Conservation (phyloP, 2,329 filamentous ascomycete genomes). For the Fusarium paranaense region DNA sequence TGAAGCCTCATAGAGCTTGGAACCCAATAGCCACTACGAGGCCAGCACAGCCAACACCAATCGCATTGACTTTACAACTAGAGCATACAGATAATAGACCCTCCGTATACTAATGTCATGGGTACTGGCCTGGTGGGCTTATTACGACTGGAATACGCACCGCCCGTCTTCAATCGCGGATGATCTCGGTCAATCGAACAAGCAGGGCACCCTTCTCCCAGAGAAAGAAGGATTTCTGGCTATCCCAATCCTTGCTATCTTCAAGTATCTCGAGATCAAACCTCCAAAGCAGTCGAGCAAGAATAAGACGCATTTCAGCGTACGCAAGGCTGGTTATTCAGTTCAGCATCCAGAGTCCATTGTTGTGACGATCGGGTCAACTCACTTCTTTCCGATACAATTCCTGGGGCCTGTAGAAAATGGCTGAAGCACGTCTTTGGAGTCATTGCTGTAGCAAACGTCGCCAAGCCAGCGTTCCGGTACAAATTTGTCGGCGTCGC, state of each 20-base stretch:
- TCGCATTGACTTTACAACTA: too few species aligned
- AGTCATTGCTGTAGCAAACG: not conserved
- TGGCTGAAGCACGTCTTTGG: slow-evolving; percentile 3
- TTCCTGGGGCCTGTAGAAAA: slow-evolving; percentile 18
- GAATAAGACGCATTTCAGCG: not conserved
- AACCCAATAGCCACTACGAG: too few species aligned
- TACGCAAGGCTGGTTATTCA: not conserved
- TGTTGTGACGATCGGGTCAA: not conserved
- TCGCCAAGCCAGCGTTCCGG: slow-evolving; percentile 18
- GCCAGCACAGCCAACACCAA: too few species aligned
- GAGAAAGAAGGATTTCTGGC: not conserved
- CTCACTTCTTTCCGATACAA: slow-evolving; percentile 21
- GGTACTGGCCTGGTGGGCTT: too few species aligned
- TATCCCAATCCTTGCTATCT: not conserved
- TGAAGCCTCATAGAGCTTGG: too few species aligned
- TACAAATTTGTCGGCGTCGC: slow-evolving; percentile 2
- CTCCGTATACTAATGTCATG: too few species aligned
- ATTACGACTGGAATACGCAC: too few species aligned
- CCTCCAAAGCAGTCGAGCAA: not conserved
- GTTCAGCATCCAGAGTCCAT: not conserved
- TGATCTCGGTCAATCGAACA: not conserved
- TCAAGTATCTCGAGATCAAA: not conserved
- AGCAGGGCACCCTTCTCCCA: not conserved
- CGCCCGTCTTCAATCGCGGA: not conserved
- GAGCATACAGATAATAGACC: too few species aligned